Evolutionary conservation across 192 early-diverging fungal genomes (phyloP), one percentile per base, ranked within the genome.

Genomic region (Coemansia biformis): DNA sequence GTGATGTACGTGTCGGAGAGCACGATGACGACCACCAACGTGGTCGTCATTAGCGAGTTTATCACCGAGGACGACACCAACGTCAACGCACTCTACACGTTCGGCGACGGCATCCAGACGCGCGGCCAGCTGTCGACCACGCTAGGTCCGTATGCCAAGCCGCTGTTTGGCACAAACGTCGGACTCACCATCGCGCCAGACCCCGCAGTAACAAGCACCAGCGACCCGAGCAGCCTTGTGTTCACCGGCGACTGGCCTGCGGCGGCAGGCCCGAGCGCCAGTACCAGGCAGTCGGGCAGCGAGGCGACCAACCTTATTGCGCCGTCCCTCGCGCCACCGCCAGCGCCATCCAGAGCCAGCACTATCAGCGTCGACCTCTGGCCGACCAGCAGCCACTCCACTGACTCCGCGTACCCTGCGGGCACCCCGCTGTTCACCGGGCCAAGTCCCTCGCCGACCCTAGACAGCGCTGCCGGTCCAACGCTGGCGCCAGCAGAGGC

Each of bases 1-100:
- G 39, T 71, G 8, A 40, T 71, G 42, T 63, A 63, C 46, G 51
- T 71, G 1, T 71, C 67, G 0, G 67, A 71, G 46, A 62, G 50
- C 40, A 71, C 60, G 1, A 48, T 42, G 1, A 71, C 67, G 1
- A 53, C 57, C 1, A 65, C 62, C 21, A 30, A 73, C 22, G 48
- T 65, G 7, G 69, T 73, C 6, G 57, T 54, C 9, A 41, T 61
- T 22, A 64, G 51, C 31, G 40, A 61, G 49, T 64, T 34, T 21
- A 33, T 65, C 31, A 73, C 58, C 23, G 61, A 64, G 16, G 57
- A 59, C n/a, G 54, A 54, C 12, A 63, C 62, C 1, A 44, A 54
- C 24, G 15, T 30, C 19, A 53, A 71, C 16, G 53, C 53, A 16
- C 33, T 55, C 15, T 65, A 64, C 42, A 60, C 69, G 16, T 65